Conservation (phyloP, 2,329 filamentous ascomycete genomes). For the Huntiella savannae region DNA sequence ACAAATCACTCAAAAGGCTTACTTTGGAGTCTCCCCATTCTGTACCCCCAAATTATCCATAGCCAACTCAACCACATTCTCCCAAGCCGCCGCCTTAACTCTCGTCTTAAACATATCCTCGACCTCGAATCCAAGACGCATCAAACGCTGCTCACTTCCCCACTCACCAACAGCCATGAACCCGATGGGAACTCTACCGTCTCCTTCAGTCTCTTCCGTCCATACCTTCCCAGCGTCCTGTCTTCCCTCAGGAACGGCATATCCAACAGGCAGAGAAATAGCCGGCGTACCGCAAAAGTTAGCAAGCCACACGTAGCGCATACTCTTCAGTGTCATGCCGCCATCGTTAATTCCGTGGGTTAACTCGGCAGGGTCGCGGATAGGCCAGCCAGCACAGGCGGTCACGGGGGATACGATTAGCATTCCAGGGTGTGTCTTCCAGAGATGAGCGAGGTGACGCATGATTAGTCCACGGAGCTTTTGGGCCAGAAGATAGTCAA, state of each 20-base stretch:
- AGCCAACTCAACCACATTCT: slow-evolving; percentile 25
- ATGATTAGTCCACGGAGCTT: slow-evolving; percentile 50
- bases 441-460: slow-evolving; percentile 51
- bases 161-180: slow-evolving; percentile 38
- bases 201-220: slow-evolving; percentile 15
- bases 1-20: too few relatives aligned
- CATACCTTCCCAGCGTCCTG: slow-evolving; percentile 17
- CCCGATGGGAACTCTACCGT: slow-evolving; percentile 29
- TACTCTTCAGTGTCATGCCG: slow-evolving; percentile 25
- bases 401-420: slow-evolving; percentile 55
- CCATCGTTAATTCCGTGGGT: slow-evolving; percentile 26
- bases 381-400: slow-evolving; percentile 26
- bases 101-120: slow-evolving; percentile 22
- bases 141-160: slow-evolving; percentile 29
- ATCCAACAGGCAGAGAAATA: slow-evolving; percentile 27
- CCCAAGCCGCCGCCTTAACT: slow-evolving; percentile 22
- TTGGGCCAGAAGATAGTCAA: slow-evolving; percentile 51
- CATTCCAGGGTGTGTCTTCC: slow-evolving; percentile 44
- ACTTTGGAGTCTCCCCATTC: neutral
- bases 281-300: slow-evolving; percentile 31
- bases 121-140: slow-evolving; percentile 29
- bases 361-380: slow-evolving; percentile 20
- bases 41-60: slow-evolving; percentile 10
- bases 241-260: slow-evolving; percentile 20
- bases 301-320: slow-evolving; percentile 32